Evolutionary conservation across 805 yeast species (phyloP).

Genomic region (Schwanniomyces vanrijiae): DNA sequence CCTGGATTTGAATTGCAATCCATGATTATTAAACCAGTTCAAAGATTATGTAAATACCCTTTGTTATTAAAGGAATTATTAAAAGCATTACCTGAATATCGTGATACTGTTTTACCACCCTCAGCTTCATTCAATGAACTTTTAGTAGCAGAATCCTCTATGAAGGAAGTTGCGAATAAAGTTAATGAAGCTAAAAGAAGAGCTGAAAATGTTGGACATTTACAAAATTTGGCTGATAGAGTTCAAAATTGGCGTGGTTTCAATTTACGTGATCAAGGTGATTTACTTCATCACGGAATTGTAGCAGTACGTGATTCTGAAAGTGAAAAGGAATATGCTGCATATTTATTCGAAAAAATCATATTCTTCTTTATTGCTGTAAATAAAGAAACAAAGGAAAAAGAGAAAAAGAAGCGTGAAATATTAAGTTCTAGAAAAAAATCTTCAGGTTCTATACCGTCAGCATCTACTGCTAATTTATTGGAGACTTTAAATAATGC

Average conservation of each 20-base stretch:
- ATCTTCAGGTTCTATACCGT: slow-evolving; percentile 47
- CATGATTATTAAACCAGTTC: slow-evolving; percentile 90
- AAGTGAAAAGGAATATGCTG: slow-evolving; percentile 82
- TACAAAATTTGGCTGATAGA: slow-evolving; percentile 67
- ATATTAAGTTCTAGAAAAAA: slow-evolving; percentile 48
- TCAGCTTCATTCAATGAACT: slow-evolving; percentile 59
- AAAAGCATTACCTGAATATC: slow-evolving; percentile 54
- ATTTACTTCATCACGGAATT: slow-evolving; percentile 69
- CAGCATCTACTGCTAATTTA: slow-evolving; percentile 33
- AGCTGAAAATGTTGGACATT: slow-evolving; percentile 77
- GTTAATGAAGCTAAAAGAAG: slow-evolving; percentile 94
- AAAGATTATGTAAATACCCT: slow-evolving; percentile 94
- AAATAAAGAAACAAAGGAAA: slow-evolving; percentile 16
- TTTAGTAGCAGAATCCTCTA: slow-evolving; percentile 64
- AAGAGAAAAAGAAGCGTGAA: slow-evolving; percentile 35
- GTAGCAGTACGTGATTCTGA: slow-evolving; percentile 70
- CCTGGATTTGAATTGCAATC: slow-evolving; percentile 89
- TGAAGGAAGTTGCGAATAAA: slow-evolving; percentile 80
- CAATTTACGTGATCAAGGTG: slow-evolving; percentile 77
- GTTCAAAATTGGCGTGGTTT: slow-evolving; percentile 94
- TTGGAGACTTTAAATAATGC: slow-evolving; percentile 33
- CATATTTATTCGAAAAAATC: slow-evolving; percentile 77
- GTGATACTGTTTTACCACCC: slow-evolving; percentile 11
- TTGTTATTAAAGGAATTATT: slow-evolving; percentile 72
- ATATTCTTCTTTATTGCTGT: slow-evolving; percentile 48